Evolutionary conservation across 805 yeast species (phyloP), one percentile per base, ranked within the genome.

Genomic region (Kazachstania kunashirensis): DNA sequence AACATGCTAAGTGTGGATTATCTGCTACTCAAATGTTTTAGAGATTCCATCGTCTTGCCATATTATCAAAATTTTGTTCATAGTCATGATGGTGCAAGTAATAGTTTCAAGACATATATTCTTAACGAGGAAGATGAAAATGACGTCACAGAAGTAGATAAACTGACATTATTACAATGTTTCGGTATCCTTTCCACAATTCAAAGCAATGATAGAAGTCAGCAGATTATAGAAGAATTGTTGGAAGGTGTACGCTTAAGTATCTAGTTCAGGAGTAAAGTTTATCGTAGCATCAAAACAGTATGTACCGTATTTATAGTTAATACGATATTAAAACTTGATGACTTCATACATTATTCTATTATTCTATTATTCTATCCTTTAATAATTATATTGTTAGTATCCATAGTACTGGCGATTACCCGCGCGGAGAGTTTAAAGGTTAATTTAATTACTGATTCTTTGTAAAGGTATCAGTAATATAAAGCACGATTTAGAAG

Each of bases 141-240:
- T 26, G 75, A 69, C 5, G 55, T 51, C 1, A 70, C 71, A 4
- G 63, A 62, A 31, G 58, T 63, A 15, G 65, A 63, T 28, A 63
- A 66, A 19, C 50, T 65, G 19, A 53, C 65, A 2, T 51, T 80
- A 21, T 54, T 77, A 9, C 84, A 77, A 48, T 80, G 89, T 47
- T 70, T 79, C 44, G 75, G 80, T 6, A 62, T 75, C 20, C 52
- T 81, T 21, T 66, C 70, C 15, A 64, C 75, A 1, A 66, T 76
- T 3, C 70, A 70, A 31, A 67, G 77, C 0, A 63, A 59, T 6
- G 79, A 76, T 46, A 70, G 70, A 16, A 68, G 71, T 39, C 86
- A 79, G 47, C 62, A 61, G 28, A 63, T 70, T n/a, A 62, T 79
- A n/a, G 81, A 77, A 31, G 72, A 68, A 35, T 53, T 75, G 38